Percentiles rank a stretch among this genome's conserved stretches.
Evolutionary conservation across 2,329 filamentous ascomycete genomes (phyloP).

Genomic region (Claviceps paspali): DNA sequence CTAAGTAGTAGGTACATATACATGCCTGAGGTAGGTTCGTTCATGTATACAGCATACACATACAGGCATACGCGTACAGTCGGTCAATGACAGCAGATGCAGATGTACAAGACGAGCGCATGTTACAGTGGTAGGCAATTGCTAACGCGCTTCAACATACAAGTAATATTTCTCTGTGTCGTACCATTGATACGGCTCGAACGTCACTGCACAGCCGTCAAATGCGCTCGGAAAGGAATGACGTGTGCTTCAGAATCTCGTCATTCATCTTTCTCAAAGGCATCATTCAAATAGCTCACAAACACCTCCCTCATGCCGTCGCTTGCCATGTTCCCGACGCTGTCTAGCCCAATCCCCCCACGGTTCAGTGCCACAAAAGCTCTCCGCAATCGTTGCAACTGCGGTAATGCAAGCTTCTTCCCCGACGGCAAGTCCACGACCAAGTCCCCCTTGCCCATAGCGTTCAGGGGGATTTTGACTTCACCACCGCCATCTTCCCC

Average conservation of each 20-base stretch:
- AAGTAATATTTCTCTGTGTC: no score
- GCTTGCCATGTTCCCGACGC: slow-evolving; percentile 36
- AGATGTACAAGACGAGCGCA: no score
- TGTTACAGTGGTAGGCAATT: no score
- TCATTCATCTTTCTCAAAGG: slow-evolving; percentile 40
- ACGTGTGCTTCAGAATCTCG: not conserved
- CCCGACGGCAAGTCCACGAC: slow-evolving; percentile 47
- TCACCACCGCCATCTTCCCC: slow-evolving; percentile 51
- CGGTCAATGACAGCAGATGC: no score
- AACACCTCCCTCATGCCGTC: slow-evolving; percentile 46
- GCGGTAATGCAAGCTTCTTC: slow-evolving; percentile 52
- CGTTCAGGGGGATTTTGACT: slow-evolving; percentile 31
- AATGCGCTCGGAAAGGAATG: not conserved
- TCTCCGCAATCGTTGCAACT: slow-evolving; percentile 61
- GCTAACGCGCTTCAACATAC: no score
- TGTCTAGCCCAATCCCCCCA: slow-evolving; percentile 46
- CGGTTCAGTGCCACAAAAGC: slow-evolving; percentile 67
- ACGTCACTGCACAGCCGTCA: no score
- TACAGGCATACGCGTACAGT: no score
- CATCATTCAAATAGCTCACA: slow-evolving; percentile 50
- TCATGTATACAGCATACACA: no score
- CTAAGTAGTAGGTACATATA: no score
- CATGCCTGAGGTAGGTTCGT: no score
- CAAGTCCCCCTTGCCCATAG: slow-evolving; percentile 28
- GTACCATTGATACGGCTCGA: no score